A percentile compares a stretch with the other conserved stretches of the same genome.
These are phyloP conservation scores for Pseudocercospora cruenta DNA, from an alignment of 2,329 filamentous ascomycete species.

Conservation along the genomic window DNA sequence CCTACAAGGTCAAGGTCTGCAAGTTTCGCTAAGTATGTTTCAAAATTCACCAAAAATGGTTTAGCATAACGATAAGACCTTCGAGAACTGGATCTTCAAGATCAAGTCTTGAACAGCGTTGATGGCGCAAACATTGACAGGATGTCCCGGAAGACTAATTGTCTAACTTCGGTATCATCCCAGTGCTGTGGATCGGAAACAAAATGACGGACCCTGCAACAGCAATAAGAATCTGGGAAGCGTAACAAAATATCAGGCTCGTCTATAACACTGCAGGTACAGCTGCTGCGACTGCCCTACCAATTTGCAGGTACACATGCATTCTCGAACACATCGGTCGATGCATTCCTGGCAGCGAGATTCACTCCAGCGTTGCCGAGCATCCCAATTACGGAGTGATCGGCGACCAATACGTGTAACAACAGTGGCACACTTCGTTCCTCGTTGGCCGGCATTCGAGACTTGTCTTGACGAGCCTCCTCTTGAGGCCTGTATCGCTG, in stretches of 20 bases:
- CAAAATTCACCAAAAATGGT: not conserved
- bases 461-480: not conserved
- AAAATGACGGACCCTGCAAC: not conserved
- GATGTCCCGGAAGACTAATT: constrained; percentile 1
- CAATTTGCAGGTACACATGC: not conserved
- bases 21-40: not conserved
- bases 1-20: not conserved
- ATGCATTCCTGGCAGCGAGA: not conserved
- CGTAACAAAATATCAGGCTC: constrained; percentile 1
- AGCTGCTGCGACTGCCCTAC: not conserved
- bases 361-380: not conserved
- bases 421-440: not conserved
- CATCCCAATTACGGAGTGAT: not conserved
- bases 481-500: not conserved
- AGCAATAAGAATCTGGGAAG: not conserved
- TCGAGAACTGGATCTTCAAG: constrained; percentile 2
- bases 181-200: not conserved
- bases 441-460: not conserved
- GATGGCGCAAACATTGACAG: constrained; percentile 8
- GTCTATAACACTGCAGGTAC: not conserved
- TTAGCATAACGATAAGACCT: not conserved
- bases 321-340: not conserved
- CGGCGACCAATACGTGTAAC: not conserved
- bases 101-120: constrained; percentile 8
- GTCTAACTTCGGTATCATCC: constrained; percentile 8